These are phyloP conservation scores for Penicillium sp. DNA, from an alignment of 2,329 filamentous ascomycete species.

Conservation along the genomic window DNA sequence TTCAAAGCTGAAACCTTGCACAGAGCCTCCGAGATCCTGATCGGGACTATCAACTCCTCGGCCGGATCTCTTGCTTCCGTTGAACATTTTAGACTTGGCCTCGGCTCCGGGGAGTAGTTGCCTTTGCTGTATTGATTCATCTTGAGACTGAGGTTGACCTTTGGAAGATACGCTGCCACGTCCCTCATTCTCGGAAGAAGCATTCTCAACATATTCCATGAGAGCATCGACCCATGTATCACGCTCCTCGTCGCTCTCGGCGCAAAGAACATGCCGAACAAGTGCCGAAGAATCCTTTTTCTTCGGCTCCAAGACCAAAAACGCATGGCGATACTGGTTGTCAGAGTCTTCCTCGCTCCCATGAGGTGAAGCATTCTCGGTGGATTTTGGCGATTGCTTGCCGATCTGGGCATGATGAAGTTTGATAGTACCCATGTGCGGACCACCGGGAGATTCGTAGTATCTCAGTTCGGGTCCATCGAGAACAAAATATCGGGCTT, in stretches of 20 bases:
- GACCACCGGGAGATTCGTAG: slow-evolving; percentile 85
- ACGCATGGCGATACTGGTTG: slow-evolving; percentile 94
- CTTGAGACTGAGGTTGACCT: slow-evolving; percentile 18
- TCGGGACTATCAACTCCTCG: slow-evolving; percentile 44
- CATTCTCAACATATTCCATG: slow-evolving; percentile 76
- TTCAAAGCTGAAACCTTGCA: slow-evolving; percentile 57
- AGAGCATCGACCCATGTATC: slow-evolving; percentile 92
- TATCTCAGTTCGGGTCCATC: slow-evolving; percentile 77
- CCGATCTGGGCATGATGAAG: slow-evolving; percentile 88
- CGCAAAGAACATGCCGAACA: slow-evolving; percentile 91
- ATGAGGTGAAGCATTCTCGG: slow-evolving; percentile 61
- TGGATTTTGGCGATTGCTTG: slow-evolving; percentile 72
- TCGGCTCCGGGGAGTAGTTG: slow-evolving; percentile 15
- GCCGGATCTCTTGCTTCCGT: slow-evolving; percentile 29
- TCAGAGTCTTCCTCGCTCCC: slow-evolving; percentile 71
- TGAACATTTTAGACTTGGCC: slow-evolving; percentile 28
- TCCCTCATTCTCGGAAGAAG: slow-evolving; percentile 35
- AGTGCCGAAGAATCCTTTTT: slow-evolving; percentile 87
- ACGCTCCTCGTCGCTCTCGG: slow-evolving; percentile 88
- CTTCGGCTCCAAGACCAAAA: slow-evolving; percentile 92
- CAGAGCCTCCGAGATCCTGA: slow-evolving; percentile 31
- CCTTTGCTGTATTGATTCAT: slow-evolving; percentile 22
- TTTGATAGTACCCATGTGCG: slow-evolving; percentile 91
- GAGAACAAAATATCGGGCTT: slow-evolving; percentile 73
- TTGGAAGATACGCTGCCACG: slow-evolving; percentile 21